Evolutionary conservation across 192 early-diverging fungal species (phyloP).

Genomic region (Physocladia obscura): DNA sequence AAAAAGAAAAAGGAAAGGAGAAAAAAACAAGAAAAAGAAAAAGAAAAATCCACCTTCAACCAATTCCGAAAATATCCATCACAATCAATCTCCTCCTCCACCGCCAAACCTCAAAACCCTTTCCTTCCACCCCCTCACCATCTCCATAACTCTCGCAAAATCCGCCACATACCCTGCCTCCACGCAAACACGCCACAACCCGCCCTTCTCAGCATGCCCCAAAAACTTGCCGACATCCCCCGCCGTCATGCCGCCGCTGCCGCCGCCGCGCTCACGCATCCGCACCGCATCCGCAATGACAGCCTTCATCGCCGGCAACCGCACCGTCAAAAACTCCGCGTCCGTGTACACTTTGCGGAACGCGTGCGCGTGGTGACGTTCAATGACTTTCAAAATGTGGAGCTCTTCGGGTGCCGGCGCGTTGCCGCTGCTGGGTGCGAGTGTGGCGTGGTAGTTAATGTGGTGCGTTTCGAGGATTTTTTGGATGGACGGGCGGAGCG

Average conservation of each 20-base stretch:
- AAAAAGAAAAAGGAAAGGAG: too few relatives aligned
- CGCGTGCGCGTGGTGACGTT: neutral
- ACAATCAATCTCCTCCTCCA: too few relatives aligned
- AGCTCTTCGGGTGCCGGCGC: neutral
- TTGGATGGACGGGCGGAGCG: neutral
- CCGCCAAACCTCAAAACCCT: too few relatives aligned
- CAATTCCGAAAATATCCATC: too few relatives aligned
- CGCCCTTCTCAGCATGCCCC: neutral
- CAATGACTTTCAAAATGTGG: neutral
- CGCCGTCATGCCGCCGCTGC: neutral
- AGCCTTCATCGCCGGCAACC: neutral
- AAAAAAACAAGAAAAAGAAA: too few relatives aligned
- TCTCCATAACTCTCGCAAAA: neutral
- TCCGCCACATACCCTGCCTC: neutral
- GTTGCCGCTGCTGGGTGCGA: neutral
- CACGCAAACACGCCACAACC: neutral
- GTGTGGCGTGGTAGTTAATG: neutral
- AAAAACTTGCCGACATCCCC: neutral
- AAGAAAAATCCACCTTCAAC: too few relatives aligned
- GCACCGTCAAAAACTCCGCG: neutral
- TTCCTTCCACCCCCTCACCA: neutral
- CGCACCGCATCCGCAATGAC: neutral
- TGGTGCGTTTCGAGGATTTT: neutral
- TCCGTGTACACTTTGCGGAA: neutral
- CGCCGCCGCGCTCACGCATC: neutral